Evolutionary conservation across 2,329 filamentous ascomycete genomes (phyloP).

Genomic region (Colletotrichum kahawae): DNA sequence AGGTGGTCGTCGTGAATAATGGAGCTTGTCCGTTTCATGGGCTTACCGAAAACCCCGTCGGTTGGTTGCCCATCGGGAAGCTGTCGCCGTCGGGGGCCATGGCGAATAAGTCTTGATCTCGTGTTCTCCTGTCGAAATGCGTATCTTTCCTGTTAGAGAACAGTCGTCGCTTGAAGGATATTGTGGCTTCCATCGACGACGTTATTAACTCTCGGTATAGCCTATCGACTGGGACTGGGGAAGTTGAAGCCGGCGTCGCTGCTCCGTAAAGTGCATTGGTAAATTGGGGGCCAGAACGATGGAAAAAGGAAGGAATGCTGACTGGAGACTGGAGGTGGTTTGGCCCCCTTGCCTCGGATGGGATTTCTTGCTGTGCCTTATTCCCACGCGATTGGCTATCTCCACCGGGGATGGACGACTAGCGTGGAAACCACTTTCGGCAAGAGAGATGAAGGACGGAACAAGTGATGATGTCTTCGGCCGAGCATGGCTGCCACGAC

Average conservation of each 20-base stretch:
- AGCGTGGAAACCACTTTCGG: constrained; percentile 3
- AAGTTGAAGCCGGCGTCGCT: background rate
- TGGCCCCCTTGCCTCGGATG: background rate
- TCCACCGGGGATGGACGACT: background rate
- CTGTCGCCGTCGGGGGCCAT: background rate
- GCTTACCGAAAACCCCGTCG: background rate
- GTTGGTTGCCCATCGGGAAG: background rate
- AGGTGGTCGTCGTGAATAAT: background rate
- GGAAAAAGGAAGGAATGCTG: background rate
- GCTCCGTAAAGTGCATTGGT: background rate
- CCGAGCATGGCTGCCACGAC: background rate
- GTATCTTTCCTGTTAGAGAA: background rate
- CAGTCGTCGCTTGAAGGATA: background rate
- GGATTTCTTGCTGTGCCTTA: background rate
- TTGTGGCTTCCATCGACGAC: background rate
- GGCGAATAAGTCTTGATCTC: background rate
- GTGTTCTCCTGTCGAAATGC: background rate
- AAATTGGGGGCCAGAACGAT: background rate
- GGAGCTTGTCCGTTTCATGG: background rate
- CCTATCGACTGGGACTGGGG: background rate
- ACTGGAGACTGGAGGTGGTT: background rate
- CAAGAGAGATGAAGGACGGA: background rate
- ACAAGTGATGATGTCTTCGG: background rate
- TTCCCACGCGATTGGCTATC: background rate
- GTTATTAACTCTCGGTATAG: background rate